Base-by-base conservation (phyloP, 805 yeast genomes). In the Candida insectorum region DNA sequence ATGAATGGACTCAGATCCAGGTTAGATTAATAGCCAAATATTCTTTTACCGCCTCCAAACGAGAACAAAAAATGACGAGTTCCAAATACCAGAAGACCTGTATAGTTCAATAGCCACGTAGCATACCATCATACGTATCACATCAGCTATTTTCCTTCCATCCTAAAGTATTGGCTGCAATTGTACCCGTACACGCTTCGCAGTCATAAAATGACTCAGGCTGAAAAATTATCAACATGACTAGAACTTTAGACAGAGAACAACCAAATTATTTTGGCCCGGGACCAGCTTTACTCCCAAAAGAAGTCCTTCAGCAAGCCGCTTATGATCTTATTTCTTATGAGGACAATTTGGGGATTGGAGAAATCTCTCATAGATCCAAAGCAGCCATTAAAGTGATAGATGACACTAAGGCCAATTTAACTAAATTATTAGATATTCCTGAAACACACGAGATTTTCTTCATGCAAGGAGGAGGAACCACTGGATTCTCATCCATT, bases 381-480 rank as follows among this genome's bases (percentile, higher is more conserved):
- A 71, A 75, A 36, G 84, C 85, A 19, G 98, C 96, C 17, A 71
- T 73, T 17, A 68, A 72, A 37, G 81, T 93, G 37, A 81, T 93
- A 42, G 81, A 87, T 43, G 75, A 75, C 43, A 79, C 97, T 26
- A 87, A 85, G 61, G 65, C 60, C 26, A 75, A 81, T 50, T 65
- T 93, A 51, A 66, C 51, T 24, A 63, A 84, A 51, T 64, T 93
- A 35, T 62, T 88, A 55, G 53, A 69, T 38, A 77, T 93, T 31
- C 97, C 97, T 20, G 95, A 85, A 40, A 82, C 95, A 20, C 95
- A 93, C 57, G 97, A 88, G 58, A 91, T 91, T 2, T 81, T 93
- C 56, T 93, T 91, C 65, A 61, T 91, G 63, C 99, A 93, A 67
- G 97, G 98, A 45, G 98, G 99, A 43, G 98, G 97, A 40, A 91